Conservation (phyloP, 2,329 filamentous ascomycete species). For the Aureobasidium subglaciale region DNA sequence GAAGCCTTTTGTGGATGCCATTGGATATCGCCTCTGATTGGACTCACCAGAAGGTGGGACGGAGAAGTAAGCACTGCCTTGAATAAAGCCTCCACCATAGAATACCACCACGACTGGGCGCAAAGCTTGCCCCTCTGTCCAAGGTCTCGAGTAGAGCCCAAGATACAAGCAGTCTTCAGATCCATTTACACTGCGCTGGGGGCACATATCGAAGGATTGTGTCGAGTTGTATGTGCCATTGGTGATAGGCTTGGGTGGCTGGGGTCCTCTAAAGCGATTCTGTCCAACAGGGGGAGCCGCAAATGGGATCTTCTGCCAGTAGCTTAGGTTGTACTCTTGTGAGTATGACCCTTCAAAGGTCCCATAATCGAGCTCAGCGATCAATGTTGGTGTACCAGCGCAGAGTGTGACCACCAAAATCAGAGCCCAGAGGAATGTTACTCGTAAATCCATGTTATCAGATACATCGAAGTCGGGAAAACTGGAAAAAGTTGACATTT, state of each 20-base stretch:
- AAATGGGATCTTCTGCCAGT: constrained; percentile 56
- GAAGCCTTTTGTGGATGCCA: no score
- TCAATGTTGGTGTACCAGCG: not conserved
- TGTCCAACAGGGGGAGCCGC: constrained; percentile 50
- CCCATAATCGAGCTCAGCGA: constrained; percentile 16
- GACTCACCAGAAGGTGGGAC: constrained; percentile 41
- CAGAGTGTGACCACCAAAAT: not conserved
- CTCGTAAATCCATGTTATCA: not conserved
- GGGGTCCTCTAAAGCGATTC: constrained; percentile 55
- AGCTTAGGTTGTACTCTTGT: constrained; percentile 23
- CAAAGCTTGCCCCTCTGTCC: constrained; percentile 38
- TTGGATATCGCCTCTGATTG: no score
- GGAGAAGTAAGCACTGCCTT: constrained; percentile 48
- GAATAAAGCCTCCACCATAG: constrained; percentile 56
- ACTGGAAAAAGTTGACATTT: not conserved
- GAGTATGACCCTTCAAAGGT: constrained; percentile 17
- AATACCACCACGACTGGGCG: constrained; percentile 55
- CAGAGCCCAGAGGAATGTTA: not conserved
- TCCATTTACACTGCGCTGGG: constrained; percentile 47
- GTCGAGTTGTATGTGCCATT: constrained; percentile 49
- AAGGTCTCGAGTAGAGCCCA: constrained; percentile 53
- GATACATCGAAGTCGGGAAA: not conserved
- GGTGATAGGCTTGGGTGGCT: constrained; percentile 44
- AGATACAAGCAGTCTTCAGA: constrained; percentile 58
- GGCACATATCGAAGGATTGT: constrained; percentile 51